Evolutionary conservation across 2,329 filamentous ascomycete species (phyloP), one percentile per base, ranked within the genome.

Genomic region (Phialophora chinensis): DNA sequence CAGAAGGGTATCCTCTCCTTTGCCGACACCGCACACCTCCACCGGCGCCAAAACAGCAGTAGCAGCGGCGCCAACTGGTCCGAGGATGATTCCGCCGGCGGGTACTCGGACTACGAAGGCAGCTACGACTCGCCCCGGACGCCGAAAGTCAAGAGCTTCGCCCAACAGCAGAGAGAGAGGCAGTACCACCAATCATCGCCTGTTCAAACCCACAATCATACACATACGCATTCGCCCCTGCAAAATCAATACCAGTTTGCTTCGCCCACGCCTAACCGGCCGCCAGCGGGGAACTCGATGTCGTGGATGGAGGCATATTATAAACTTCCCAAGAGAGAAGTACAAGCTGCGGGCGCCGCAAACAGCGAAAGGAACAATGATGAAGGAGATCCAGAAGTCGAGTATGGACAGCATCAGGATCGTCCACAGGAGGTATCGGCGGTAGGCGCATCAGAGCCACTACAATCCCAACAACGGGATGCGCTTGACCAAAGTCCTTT

Each of bases 41-140:
- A 72, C 59, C 57, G 66, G 52, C 56, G 63, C 23, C 59, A 69
- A 11, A 65, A 66, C 53, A 71, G 67, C 53, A 60, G 53, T 23
- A 70, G 69, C 53, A 63, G 57, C 31, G 59, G 29, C 25, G 33
- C 59, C 10, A 60, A 55, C 44, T 72, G 68, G 69, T 73, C 68
- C 6, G 63, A 65, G 53, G 72, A 71, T 25, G 68, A 73, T 44
- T 70, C 71, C 54, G 59, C 49, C 20, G 62, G 65, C 8, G 59
- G 59, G n/a, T 69, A 65, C 63, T 73, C 72, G 2, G 72, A 73
- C 53, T 72, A 67, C 63, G 72, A 73, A 29, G 66, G 64, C 12
- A 63, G 52, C 7, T 63, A 68, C 17, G 71, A 72, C 42, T 65
- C 61, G 31, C 69, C 69, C n/a, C 58, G 60, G 14, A 68, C 63